Conservation (phyloP, 805 yeast species). For the Yarrowia divulgata region DNA sequence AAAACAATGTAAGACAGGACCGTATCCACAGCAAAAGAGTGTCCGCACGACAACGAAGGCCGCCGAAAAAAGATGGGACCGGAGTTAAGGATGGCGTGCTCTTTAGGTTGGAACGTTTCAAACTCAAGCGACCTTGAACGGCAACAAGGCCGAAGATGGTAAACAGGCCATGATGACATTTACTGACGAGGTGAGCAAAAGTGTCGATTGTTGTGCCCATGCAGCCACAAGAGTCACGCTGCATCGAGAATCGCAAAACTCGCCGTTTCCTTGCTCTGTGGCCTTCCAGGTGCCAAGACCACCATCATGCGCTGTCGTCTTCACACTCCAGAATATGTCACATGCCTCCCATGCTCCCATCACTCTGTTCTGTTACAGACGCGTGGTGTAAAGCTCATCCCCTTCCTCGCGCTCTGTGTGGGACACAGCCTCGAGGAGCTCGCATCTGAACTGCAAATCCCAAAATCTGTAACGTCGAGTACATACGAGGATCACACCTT, state of each 20-base stretch:
- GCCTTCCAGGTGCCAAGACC: not conserved
- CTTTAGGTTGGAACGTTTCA: constrained; percentile 27
- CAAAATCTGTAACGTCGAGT: constrained; percentile 14
- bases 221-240: constrained; percentile 20
- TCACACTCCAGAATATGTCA: not conserved
- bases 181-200: constrained; percentile 14
- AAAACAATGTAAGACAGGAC: not conserved
- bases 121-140: constrained; percentile 24
- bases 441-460: constrained; percentile 16
- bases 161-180: constrained; percentile 36
- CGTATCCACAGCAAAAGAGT: not conserved
- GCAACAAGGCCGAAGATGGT: constrained; percentile 25
- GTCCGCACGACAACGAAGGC: constrained; percentile 4
- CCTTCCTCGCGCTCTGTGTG: constrained; percentile 22
- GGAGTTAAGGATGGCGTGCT: constrained; percentile 34
- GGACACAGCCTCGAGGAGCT: constrained; percentile 28
- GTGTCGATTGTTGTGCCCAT: not conserved
- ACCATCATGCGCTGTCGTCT: not conserved
- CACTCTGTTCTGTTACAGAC: constrained; percentile 15
- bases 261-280: not conserved
- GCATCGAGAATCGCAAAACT: not conserved
- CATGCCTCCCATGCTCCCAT: constrained; percentile 8
- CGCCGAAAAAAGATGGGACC: constrained; percentile 4
- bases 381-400: constrained; percentile 25
- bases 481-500: not conserved